Evolutionary conservation across 1,284 basidiomycete species (phyloP), one percentile per base, ranked within the genome.

Genomic region (Afroboletus lepidellus): DNA sequence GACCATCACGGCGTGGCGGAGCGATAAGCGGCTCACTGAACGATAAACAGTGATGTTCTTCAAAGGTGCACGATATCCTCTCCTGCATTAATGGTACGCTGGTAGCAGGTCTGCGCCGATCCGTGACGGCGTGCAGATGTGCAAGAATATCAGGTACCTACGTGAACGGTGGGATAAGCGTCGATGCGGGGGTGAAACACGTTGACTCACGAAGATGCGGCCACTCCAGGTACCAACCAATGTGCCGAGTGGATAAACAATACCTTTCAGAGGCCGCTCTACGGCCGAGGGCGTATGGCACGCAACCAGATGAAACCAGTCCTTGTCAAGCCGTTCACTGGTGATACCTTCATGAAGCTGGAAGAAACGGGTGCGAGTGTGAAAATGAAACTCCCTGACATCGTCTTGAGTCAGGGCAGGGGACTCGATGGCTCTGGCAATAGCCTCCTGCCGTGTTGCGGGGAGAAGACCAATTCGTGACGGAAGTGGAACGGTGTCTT

Each of bases 21-120:
- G 67, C 60, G 29, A 50, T n/a, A 38, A 79, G 60, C 5, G 71
- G 71, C 32, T 70, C 65, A 29, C 69, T 64, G 12, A 70, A 69
- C 16, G 53, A 57, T 6, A 78, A 57, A 50, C 77, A 78, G 46
- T 78, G 75, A 46, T 79, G 74, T 56, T 80, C 78, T 41, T 69
- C 60, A 23, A 80, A 64, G 30, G 63, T 60, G 54, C 73, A 73
- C 36, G 73, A 73, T 2, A 80, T 55, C 12, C 74, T 70, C 41
- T 69, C 66, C 24, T 71, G 69, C 20, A 57, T 49, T 24, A 77
- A 43, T 12, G 62, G 60, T 25, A 70, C 62, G 12, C 61, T 57
- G 18, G 42, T 32, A 37, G 50, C 62, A 43, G 46, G 57, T 45
- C 59, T 49, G 25, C 47, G 57, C 41, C 46, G 62, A 61, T 69